Base-by-base conservation (phyloP, 1,139 yeast genomes). In the Lizanozyma gosingica region DNA sequence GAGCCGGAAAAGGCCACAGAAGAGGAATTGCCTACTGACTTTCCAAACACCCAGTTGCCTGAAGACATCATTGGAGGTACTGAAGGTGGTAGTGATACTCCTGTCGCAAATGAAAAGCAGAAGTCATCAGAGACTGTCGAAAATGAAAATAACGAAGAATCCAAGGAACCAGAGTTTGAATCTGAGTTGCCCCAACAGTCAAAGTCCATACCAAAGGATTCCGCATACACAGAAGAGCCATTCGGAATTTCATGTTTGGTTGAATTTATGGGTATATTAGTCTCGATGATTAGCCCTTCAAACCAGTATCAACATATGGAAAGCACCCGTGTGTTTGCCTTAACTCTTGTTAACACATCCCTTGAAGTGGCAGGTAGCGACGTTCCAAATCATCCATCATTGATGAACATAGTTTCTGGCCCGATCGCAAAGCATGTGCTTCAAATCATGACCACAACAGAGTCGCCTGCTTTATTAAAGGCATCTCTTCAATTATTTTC, bases 221-320 rank as follows among this genome's bases (percentile, higher is more conserved):
- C 34, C 11, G 15, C 40, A 2, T 14, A 56, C 14, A 55, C 56
- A 35, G 67, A 65, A 41, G 64, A 62, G 35, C 80, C 84, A 2
- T 83, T 73, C 55, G 86, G 84, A n/a, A 65, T 80, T n/a, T 64
- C 73, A 9, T 77, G 86, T 47, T 74, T 83, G 50, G 72, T 78
- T 49, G 90, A 83, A 49, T 77, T 78, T 48, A 60, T 92, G 49
- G 80, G 82, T 9, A 83, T 86, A 36, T 68, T 92, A 38, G 77
- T 88, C n/a, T 83, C 94, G 3, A 79, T 90, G 60, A 73, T 90
- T 35, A 80, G 94, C 9, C 94, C 96, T 0, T 78, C 82, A 15
- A 84, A 86, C 50, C 86, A 83, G 53, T 78, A 78, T 51, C 92
- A 84, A 53, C 94, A 87, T 52, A 85, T 94, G 50, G 96, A 90